A percentile compares a stretch with the other conserved stretches of the same genome.
These are phyloP conservation scores for Seiridium cupressi DNA, from an alignment of 2,329 filamentous ascomycete species.

Conservation along the genomic window DNA sequence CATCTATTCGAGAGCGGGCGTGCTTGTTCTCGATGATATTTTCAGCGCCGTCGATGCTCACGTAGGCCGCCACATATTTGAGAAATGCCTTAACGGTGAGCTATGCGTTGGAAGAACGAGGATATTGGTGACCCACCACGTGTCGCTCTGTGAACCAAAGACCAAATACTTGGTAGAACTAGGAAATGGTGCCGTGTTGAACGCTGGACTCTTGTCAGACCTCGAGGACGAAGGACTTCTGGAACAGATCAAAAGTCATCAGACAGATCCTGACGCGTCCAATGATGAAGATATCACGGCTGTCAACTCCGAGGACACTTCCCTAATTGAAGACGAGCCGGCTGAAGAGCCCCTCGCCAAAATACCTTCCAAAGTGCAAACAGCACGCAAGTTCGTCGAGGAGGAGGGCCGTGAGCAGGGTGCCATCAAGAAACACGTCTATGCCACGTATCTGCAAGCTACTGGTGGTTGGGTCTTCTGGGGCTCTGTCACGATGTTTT, in stretches of 20 bases:
- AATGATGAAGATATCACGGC: constrained; percentile 51
- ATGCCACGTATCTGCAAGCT: constrained; percentile 63
- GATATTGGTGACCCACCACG: constrained; percentile 79
- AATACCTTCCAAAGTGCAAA: constrained; percentile 41
- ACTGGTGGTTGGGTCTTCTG: constrained; percentile 65
- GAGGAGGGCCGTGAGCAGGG: constrained; percentile 73
- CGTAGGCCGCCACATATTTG: constrained; percentile 76
- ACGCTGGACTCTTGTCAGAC: constrained; percentile 66
- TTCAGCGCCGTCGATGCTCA: constrained; percentile 82
- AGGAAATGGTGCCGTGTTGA: constrained; percentile 63
- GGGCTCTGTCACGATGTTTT: constrained; percentile 52
- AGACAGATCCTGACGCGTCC: constrained; percentile 39
- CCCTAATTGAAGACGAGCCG: constrained; percentile 35
- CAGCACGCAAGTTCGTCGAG: constrained; percentile 70
- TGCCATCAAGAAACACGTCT: constrained; percentile 66
- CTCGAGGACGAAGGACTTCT: constrained; percentile 56
- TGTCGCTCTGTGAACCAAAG: constrained; percentile 66
- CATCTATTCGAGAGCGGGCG: constrained; percentile 74
- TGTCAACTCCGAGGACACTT: constrained; percentile 54
- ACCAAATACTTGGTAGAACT: constrained; percentile 75
- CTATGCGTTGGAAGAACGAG: constrained; percentile 68
- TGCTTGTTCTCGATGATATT: constrained; percentile 79
- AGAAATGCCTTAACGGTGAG: constrained; percentile 70
- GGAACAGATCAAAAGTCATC: constrained; percentile 55
- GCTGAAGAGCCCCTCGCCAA: constrained; percentile 45